These are phyloP conservation scores for Chernovozyma sophiae-reginae DNA, from an alignment of 1,139 yeast species.

Conservation along the genomic window DNA sequence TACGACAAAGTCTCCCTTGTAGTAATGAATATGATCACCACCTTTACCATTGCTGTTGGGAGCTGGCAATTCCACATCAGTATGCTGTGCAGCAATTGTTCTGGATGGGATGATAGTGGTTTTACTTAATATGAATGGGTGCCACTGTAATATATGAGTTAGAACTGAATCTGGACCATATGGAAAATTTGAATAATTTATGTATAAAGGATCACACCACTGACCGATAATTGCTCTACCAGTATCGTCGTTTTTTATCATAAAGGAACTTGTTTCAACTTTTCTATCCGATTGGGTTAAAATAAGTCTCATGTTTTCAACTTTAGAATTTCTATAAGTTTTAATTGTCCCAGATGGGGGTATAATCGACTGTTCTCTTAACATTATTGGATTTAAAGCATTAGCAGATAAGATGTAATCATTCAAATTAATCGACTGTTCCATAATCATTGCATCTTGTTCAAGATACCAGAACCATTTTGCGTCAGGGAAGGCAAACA, in stretches of 20 bases:
- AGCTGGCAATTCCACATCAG: constrained; percentile 10
- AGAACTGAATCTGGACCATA: constrained; percentile 62
- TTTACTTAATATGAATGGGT: constrained; percentile 69
- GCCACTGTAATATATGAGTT: constrained; percentile 90
- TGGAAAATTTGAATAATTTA: constrained; percentile 60
- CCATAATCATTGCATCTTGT: constrained; percentile 69
- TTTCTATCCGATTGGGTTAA: constrained; percentile 62
- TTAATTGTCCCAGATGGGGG: constrained; percentile 66
- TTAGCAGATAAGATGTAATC: constrained; percentile 55
- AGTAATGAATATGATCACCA: constrained; percentile 43
- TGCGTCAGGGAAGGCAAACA: constrained; percentile 81
- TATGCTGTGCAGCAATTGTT: constrained; percentile 32
- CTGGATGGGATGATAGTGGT: constrained; percentile 67
- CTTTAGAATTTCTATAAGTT: constrained; percentile 60
- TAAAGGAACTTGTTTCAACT: constrained; percentile 63
- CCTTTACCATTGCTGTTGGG: constrained; percentile 19
- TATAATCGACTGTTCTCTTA: constrained; percentile 64
- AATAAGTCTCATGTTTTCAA: constrained; percentile 52
- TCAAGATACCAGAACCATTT: constrained; percentile 84
- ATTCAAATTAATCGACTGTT: constrained; percentile 52
- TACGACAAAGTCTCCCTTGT: constrained; percentile 60
- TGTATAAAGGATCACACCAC: constrained; percentile 69
- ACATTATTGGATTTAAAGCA: constrained; percentile 53
- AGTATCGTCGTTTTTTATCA: constrained; percentile 58
- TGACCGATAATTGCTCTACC: constrained; percentile 68